A percentile compares a stretch with the other conserved stretches of the same genome.
Evolutionary conservation across 2,329 filamentous ascomycete species (phyloP).

Genomic region (Zymoseptoria brevis): DNA sequence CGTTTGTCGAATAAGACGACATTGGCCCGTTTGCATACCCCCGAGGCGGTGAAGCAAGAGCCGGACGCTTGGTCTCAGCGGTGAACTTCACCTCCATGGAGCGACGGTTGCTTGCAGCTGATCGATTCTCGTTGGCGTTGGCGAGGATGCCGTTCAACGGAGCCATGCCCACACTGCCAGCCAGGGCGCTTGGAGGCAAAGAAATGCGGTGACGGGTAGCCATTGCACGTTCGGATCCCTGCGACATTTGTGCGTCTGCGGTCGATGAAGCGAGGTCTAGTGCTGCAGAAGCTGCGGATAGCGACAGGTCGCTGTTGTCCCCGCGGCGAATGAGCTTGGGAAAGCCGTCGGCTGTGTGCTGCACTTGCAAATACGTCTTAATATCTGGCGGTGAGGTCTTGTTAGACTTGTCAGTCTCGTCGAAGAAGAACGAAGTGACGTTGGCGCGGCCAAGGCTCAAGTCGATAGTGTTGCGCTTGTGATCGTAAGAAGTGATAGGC

Average conservation of each 20-base stretch:
- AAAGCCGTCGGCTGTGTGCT: constrained; percentile 74
- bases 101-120: constrained; percentile 35
- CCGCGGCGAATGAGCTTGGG: constrained; percentile 69
- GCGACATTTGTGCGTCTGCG: constrained; percentile 48
- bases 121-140: constrained; percentile 36
- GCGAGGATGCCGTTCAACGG: constrained; percentile 33
- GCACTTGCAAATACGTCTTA: constrained; percentile 62
- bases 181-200: constrained; percentile 29
- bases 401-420: constrained; percentile 45
- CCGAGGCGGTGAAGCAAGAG: constrained; percentile 51
- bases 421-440: constrained; percentile 76
- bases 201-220: constrained; percentile 37
- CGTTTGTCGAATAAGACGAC: constrained; percentile 83
- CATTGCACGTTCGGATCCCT: constrained; percentile 56
- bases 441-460: constrained; percentile 69
- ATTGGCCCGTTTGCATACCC: constrained; percentile 54
- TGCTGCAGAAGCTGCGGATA: constrained; percentile 70
- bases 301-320: constrained; percentile 49
- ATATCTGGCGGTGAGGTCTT: constrained; percentile 54
- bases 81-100: constrained; percentile 41
- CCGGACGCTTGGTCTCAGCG: constrained; percentile 39
- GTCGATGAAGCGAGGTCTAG: constrained; percentile 68
- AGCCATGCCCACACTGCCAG: constrained; percentile 28
- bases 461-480: constrained; percentile 52
- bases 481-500: constrained; percentile 69